Percentiles rank a stretch among this genome's conserved stretches.
phyloP scores from a whole-genome alignment of 305 asterid genomes.

The Fraxinus paxiana region DNA sequence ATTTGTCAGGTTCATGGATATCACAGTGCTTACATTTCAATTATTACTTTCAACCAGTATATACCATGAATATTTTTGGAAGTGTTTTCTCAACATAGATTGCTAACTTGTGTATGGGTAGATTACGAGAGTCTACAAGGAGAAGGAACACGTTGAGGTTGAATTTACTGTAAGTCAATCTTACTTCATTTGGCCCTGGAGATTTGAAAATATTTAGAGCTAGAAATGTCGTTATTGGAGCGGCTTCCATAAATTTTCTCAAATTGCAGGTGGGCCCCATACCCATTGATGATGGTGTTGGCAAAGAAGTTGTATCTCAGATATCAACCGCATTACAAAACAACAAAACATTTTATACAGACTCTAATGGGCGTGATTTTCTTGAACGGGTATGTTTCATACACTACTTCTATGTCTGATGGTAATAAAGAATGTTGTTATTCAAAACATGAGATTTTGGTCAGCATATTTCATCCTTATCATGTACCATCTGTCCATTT shows the following conservation, averaged over 20 bases:
- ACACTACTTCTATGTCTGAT: constrained; percentile 1
- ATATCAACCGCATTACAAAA: constrained; percentile 58
- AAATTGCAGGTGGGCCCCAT: constrained; percentile 83
- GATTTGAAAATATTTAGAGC: not conserved
- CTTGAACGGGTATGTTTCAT: constrained; percentile 63
- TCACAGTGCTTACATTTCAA: not conserved
- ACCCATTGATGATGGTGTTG: constrained; percentile 72
- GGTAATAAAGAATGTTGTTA: not conserved
- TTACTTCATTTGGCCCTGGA: not conserved
- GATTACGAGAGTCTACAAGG: constrained; percentile 89
- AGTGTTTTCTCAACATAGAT: constrained; percentile 12
- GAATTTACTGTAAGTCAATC: constrained; percentile 68
- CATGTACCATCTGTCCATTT: not conserved
- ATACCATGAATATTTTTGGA: not conserved
- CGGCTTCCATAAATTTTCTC: constrained; percentile 14
- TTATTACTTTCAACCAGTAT: not conserved
- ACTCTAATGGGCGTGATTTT: constrained; percentile 91
- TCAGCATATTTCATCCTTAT: not conserved
- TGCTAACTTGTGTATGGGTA: constrained; percentile 29
- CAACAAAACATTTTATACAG: constrained; percentile 78
- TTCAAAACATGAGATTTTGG: not conserved
- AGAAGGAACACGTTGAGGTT: constrained; percentile 78
- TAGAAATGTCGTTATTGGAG: not conserved
- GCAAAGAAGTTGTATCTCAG: constrained; percentile 77
- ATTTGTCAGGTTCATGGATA: not conserved